Evolutionary conservation across 768 basidiomycete genomes (phyloP), one percentile per base, ranked within the genome.

Genomic region (Termitomyces sp.): DNA sequence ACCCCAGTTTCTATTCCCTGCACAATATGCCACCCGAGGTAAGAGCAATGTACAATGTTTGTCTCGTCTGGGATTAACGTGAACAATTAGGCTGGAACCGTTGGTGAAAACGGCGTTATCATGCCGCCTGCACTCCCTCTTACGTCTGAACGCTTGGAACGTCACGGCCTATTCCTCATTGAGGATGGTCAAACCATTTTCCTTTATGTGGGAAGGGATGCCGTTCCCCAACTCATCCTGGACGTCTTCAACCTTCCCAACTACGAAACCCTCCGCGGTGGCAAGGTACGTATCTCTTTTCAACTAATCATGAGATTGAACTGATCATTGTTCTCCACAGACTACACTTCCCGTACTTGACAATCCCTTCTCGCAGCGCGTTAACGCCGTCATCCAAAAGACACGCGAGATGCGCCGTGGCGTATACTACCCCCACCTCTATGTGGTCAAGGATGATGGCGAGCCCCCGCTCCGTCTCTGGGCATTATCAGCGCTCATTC

Each of bases 111-210:
- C 5, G 96, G 97, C 55, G 80, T 97, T 34, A 85, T 95, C 62
- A 77, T 98, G 70, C 97, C 97, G 1, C 86, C 88, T 2, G 82
- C 92, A 4, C 78, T 97, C 5, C 95, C 96, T 27, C 83, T 95
- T 58, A 95, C 95, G 1, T 94, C 93, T n/a, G 96, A 98, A 73
- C 82, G 94, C 41, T 78, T 99, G 55, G 95, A 98, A 73, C 81
- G 95, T 52, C 95, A 98, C 66, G 97, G 97, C 58, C 78, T 99
- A 56, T 98, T 89, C 84, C 74, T 99, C 62, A 97, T 99, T 65
- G 97, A 98, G 72, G 96, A 98, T 71, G 92, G 91, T 1, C 97
- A 98, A 73, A 95, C 91, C 22, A 92, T 99, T 68, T 98, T 99
- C 86, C 79, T 98, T 50, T 98, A 93, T 89, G 85, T 99, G 52